These are phyloP conservation scores for Boletus bicolor DNA, from an alignment of 768 basidiomycete species.

Conservation along the genomic window DNA sequence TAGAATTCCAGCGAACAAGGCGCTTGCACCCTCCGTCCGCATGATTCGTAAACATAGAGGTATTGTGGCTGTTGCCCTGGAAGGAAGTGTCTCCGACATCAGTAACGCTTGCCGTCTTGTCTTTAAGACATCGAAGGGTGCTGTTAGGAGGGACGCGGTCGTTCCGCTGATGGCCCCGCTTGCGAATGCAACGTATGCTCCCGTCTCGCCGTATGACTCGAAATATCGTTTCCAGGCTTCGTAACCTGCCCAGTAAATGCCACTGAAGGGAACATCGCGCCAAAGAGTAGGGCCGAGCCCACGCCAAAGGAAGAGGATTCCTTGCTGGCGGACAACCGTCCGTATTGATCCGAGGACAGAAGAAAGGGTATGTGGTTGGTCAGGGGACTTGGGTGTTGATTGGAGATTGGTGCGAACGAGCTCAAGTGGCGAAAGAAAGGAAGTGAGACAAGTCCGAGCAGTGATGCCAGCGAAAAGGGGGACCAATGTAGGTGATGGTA, in stretches of 20 bases:
- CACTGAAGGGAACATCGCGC: slow-evolving; percentile 97
- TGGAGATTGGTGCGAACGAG: slow-evolving; percentile 92
- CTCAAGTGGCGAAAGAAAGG: slow-evolving; percentile 83
- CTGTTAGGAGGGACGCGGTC: slow-evolving; percentile 81
- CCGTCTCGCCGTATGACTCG: slow-evolving; percentile 49
- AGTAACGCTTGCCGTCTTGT: slow-evolving; percentile 85
- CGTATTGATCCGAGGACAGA: slow-evolving; percentile 69
- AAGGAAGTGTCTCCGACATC: slow-evolving; percentile 51
- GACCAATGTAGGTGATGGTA: slow-evolving; percentile 49
- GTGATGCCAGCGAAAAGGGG: slow-evolving; percentile 82
- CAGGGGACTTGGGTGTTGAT: slow-evolving; percentile 71
- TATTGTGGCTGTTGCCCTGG: slow-evolving; percentile 48
- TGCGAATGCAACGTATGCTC: slow-evolving; percentile 73
- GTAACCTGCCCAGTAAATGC: slow-evolving; percentile 95
- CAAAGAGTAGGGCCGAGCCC: slow-evolving; percentile 91
- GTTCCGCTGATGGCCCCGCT: slow-evolving; percentile 90
- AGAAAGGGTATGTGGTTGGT: slow-evolving; percentile 71
- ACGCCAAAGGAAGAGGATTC: slow-evolving; percentile 76
- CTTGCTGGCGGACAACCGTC: slow-evolving; percentile 56
- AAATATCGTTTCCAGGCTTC: slow-evolving; percentile 75
- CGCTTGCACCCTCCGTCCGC: slow-evolving; percentile 71
- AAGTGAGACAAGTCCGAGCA: slow-evolving; percentile 76
- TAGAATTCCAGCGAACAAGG: slow-evolving; percentile 78
- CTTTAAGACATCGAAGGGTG: slow-evolving; percentile 96
- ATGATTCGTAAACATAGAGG: slow-evolving; percentile 67